Conservation (phyloP, 768 basidiomycete species). For the Albatrellus ellisii region DNA sequence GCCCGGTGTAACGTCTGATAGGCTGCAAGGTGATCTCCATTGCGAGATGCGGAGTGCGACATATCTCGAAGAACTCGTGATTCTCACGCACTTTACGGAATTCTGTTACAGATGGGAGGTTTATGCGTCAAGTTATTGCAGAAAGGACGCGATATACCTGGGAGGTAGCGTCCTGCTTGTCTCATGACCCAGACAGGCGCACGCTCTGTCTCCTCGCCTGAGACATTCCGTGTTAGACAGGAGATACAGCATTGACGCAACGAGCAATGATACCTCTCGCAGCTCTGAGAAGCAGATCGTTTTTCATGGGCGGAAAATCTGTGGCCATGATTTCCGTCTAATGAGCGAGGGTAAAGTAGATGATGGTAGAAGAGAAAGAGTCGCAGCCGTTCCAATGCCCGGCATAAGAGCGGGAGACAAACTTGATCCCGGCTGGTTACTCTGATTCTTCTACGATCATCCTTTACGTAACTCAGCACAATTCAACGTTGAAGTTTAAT, state of each 20-base stretch:
- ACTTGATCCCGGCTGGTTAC: no score
- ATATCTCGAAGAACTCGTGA: constrained; percentile 93
- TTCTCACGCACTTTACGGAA: constrained; percentile 76
- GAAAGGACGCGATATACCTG: constrained; percentile 37
- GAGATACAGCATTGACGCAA: constrained; percentile 1
- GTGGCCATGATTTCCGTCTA: background rate
- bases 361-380: no score
- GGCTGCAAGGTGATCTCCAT: constrained; percentile 88
- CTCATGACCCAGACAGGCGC: constrained; percentile 99
- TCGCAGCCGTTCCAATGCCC: no score
- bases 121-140: constrained; percentile 1
- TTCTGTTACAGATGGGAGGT: constrained; percentile 35
- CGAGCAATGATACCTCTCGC: constrained; percentile 49
- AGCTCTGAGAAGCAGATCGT: constrained; percentile 83
- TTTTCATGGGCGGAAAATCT: constrained; percentile 61
- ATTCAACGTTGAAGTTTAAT: no score
- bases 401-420: no score
- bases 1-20: constrained; percentile 72
- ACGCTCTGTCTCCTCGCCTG: constrained; percentile 76
- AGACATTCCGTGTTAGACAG: background rate
- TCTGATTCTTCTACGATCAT: no score
- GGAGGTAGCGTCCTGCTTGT: constrained; percentile 91
- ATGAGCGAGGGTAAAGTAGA: no score
- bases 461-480: no score
- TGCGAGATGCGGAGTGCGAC: constrained; percentile 83